Conservation (phyloP, 2,329 filamentous ascomycete species). For the Bretziella fagacearum region DNA sequence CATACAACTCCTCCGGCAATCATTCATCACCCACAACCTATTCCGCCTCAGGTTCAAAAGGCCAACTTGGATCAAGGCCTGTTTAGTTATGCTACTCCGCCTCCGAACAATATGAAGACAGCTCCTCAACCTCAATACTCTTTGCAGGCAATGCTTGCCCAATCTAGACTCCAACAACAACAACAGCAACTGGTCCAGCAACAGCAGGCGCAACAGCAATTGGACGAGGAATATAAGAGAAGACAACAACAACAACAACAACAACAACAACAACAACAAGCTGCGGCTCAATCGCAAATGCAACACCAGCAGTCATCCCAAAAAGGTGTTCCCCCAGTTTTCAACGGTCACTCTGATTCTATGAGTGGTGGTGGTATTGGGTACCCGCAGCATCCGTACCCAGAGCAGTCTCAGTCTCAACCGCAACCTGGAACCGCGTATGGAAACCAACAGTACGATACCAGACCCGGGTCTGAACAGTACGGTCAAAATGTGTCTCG, state of each 20-base stretch:
- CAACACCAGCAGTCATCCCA: constrained; percentile 5
- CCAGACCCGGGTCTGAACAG: constrained; percentile 11
- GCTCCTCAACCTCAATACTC: constrained; percentile 9
- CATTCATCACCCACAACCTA: constrained; percentile 29
- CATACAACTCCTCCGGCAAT: constrained; percentile 19
- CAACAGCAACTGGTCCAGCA: constrained; percentile 10
- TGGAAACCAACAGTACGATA: constrained; percentile 1
- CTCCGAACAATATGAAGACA: constrained; percentile 13
- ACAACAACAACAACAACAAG: constrained; percentile 3
- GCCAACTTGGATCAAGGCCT: constrained; percentile 21
- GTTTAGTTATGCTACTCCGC: constrained; percentile 15
- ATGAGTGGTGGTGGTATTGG: background rate
- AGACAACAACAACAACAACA: constrained; percentile 14
- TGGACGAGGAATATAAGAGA: constrained; percentile 17
- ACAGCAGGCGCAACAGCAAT: constrained; percentile 16
- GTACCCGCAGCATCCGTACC: constrained; percentile 11
- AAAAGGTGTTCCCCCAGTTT: background rate
- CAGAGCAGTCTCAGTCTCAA: constrained; percentile 12
- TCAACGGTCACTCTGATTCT: background rate
- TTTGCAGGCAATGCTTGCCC: constrained; percentile 11
- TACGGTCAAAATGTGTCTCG: constrained; percentile 6
- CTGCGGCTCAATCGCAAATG: background rate
- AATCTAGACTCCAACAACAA: constrained; percentile 12
- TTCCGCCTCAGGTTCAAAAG: constrained; percentile 39
- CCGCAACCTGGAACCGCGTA: constrained; percentile 1